These are phyloP conservation scores for Millerozyma miso DNA, from an alignment of 805 yeast genomes.

Conservation along the genomic window DNA sequence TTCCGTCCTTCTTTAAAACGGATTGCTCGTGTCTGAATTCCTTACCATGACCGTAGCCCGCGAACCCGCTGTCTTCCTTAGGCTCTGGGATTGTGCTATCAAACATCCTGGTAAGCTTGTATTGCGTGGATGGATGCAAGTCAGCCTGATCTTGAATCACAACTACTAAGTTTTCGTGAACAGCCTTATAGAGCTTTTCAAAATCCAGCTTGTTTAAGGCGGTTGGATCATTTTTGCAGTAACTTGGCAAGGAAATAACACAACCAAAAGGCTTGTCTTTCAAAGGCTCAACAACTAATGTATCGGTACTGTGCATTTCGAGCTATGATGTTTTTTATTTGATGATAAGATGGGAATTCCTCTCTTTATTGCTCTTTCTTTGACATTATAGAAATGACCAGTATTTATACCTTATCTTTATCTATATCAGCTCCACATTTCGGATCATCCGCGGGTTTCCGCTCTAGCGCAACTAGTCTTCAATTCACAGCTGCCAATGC, in stretches of 20 bases:
- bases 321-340: too few species aligned
- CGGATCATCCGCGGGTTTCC: neutral
- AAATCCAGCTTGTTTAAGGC: slow-evolving; percentile 64
- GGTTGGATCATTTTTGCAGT: slow-evolving; percentile 68
- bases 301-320: slow-evolving; percentile 17
- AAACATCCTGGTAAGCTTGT: slow-evolving; percentile 67
- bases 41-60: slow-evolving; percentile 82
- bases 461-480: neutral
- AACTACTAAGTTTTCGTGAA: slow-evolving; percentile 65
- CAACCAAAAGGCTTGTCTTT: slow-evolving; percentile 65
- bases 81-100: slow-evolving; percentile 61
- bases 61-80: slow-evolving; percentile 28
- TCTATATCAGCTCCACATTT: neutral
- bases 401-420: neutral
- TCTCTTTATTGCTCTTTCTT: too few species aligned
- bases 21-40: slow-evolving; percentile 51
- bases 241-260: slow-evolving; percentile 55
- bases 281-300: slow-evolving; percentile 41
- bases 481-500: neutral
- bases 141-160: slow-evolving; percentile 71
- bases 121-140: slow-evolving; percentile 71
- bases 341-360: too few species aligned
- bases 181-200: slow-evolving; percentile 54
- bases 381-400: neutral
- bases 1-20: slow-evolving; percentile 76